Evolutionary conservation across 78 protist genomes (phyloP).

Genomic region (Dictyostelium intermedium): DNA sequence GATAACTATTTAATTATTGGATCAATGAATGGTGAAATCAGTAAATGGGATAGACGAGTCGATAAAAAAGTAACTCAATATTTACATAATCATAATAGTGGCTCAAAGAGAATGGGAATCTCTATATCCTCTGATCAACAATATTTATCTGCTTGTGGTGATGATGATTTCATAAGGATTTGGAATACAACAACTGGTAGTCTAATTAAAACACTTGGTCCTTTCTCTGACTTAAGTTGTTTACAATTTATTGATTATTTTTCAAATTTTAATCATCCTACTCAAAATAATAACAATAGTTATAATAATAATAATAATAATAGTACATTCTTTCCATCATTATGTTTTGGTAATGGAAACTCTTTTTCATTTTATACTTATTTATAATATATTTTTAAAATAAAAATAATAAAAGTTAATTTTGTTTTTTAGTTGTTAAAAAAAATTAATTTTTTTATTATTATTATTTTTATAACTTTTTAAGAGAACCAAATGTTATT

Average conservation of each 20-base stretch:
- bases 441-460: too few relatives aligned
- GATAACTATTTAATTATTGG: constrained; percentile 52
- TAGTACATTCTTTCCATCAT: not conserved
- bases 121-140: not conserved
- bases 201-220: constrained; percentile 45
- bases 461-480: not conserved
- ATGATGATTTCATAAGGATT: constrained; percentile 37
- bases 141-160: constrained; percentile 15
- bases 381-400: not conserved
- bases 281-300: not conserved
- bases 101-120: not conserved
- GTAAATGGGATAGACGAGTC: constrained; percentile 45
- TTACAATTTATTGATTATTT: constrained; percentile 30
- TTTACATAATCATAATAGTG: not conserved
- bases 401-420: too few relatives aligned
- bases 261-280: not conserved
- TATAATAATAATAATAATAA: not conserved
- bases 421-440: too few relatives aligned
- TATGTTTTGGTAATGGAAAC: not conserved
- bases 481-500: constrained; percentile 12
- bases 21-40: constrained; percentile 29
- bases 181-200: constrained; percentile 43
- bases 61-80: not conserved
- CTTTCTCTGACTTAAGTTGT: not conserved
- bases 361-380: not conserved